Evolutionary conservation across 164 flowering plant species (phyloP), one percentile per base, ranked within the genome.

Genomic region (Stephania cephalantha): DNA sequence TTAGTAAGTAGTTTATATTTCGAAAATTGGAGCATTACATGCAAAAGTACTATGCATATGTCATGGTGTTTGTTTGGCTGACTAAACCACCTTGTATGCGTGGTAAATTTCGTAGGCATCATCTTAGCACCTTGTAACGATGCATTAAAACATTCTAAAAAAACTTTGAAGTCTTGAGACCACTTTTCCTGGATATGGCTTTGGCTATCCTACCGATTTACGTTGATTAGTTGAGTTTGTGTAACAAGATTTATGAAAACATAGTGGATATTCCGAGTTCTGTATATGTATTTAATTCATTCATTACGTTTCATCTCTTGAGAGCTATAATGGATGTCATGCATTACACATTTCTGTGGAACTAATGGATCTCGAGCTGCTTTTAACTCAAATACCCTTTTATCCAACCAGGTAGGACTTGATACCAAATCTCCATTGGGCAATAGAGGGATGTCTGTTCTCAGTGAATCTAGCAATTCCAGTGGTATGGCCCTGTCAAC

Each of bases 401-500:
- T 46, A 63, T 22, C 69, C 68, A 31, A 85, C 73, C 83, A 87
- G 91, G 87, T 80, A 79, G 83, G 81, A 61, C 58, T 35, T 72
- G 78, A 73, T n/a, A 55, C 6, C 22, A 73, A 61, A 75, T 52
- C 75, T 77, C 77, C 81, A 53, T 67, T 80, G 73, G 81, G 79
- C 78, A 79, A 71, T 68, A 87, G 71, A 75, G 79, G 80, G 77
- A 82, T 52, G 72, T 48, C 74, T 55, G 74, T 61, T 13, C 64
- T 67, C 30, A 85, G 68, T 68, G 88, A 79, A 71, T 77, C 80
- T 61, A 76, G 75, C 75, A 77, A 81, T 79, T 81, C 84, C 42
- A 76, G 75, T 80, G 46, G 75, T 42, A 76, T 87, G 84, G 86
- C 85, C 69, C 82, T 79, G 79, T 87, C 89, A 64, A 81, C 86